Conservation (phyloP, 345 rosid species). For the Gossypium longicalyx region DNA sequence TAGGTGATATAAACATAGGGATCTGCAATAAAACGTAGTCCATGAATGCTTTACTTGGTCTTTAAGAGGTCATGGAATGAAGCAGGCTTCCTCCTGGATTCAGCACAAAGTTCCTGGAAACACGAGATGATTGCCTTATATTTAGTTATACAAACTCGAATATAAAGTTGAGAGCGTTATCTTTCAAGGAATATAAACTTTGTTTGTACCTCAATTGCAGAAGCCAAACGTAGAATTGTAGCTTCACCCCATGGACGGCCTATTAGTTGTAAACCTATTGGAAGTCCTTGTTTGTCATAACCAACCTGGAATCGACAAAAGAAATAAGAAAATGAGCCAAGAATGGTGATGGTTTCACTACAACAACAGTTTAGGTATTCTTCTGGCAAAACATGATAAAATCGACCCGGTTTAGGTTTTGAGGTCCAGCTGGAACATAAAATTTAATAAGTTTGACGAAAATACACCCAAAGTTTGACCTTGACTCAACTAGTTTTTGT, state of each 20-base stretch:
- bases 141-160: not conserved
- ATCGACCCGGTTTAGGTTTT: not conserved
- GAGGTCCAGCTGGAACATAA: not conserved
- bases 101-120: constrained; percentile 52
- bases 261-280: constrained; percentile 74
- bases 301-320: constrained; percentile 45
- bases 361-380: not conserved
- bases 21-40: not conserved
- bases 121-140: not conserved
- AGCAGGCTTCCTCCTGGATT: constrained; percentile 57
- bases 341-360: not conserved
- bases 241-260: constrained; percentile 92
- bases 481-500: not conserved
- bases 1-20: not conserved
- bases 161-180: not conserved
- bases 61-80: constrained; percentile 54
- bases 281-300: constrained; percentile 82
- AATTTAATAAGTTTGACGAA: not conserved
- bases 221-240: constrained; percentile 58
- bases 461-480: not conserved
- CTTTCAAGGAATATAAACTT: not conserved
- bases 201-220: constrained; percentile 57
- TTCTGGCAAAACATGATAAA: not conserved
- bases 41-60: constrained; percentile 13
- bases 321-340: constrained; percentile 2